Conservation (phyloP, 352 stramenopile species). For the Globisporangium heterothallicum region DNA sequence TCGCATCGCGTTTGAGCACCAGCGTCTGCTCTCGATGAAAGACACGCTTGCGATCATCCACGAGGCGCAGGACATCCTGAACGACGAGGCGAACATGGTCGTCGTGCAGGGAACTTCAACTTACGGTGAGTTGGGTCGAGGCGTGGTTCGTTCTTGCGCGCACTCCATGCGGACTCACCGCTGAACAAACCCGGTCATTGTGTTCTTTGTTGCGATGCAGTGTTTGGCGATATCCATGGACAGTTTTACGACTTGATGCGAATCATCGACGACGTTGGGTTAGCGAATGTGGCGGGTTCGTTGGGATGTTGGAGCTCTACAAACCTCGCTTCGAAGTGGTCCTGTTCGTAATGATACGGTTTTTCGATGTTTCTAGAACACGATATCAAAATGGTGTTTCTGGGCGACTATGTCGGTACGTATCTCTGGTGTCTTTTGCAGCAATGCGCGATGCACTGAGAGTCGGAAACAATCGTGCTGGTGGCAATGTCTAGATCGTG, state of each 20-base stretch:
- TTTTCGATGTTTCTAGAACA: slow-evolving; percentile 26
- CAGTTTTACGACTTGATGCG: slow-evolving; percentile 77
- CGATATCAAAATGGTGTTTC: slow-evolving; percentile 59
- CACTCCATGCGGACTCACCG: background rate
- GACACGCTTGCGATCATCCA: slow-evolving; percentile 63
- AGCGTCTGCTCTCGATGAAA: slow-evolving; percentile 44
- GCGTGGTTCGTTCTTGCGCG: background rate
- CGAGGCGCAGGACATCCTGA: slow-evolving; percentile 55
- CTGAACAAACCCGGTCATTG: slow-evolving; percentile 7
- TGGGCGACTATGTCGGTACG: slow-evolving; percentile 74
- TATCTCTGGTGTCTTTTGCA: background rate
- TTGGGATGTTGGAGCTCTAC: background rate
- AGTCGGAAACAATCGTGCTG: no score
- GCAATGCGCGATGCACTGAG: background rate
- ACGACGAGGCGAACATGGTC: slow-evolving; percentile 57
- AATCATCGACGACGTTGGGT: slow-evolving; percentile 42
- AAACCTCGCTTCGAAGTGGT: no score
- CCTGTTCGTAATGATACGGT: no score
- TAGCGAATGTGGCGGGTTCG: slow-evolving; percentile 32
- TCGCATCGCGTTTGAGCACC: slow-evolving; percentile 53
- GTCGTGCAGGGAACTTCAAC: slow-evolving; percentile 23
- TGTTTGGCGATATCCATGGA: slow-evolving; percentile 79
- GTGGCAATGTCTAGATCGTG: no score
- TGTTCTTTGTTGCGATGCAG: slow-evolving; percentile 21
- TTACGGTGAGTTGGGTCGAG: slow-evolving; percentile 24